Evolutionary conservation across 306 rosid species (phyloP).

Genomic region (Abrus precatorius): DNA sequence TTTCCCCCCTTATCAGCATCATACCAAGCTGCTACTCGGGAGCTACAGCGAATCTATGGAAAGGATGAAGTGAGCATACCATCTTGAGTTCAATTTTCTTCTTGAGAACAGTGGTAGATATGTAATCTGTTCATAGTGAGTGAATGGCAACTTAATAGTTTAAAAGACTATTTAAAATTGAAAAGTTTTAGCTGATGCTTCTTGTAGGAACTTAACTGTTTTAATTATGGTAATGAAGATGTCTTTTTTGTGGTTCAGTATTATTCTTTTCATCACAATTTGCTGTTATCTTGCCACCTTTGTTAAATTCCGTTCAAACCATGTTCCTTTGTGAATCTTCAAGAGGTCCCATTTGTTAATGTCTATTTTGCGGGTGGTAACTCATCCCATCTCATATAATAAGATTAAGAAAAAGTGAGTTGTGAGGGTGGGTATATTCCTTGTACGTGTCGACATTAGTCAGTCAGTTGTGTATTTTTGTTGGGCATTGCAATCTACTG

Average conservation of each 20-base stretch:
- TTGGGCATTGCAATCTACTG: neutral
- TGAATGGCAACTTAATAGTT: slow-evolving; percentile 49
- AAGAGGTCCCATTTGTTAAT: neutral
- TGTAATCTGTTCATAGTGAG: slow-evolving; percentile 57
- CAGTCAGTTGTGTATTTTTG: neutral
- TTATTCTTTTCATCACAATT: slow-evolving; percentile 25
- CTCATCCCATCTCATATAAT: neutral
- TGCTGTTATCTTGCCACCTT: slow-evolving; percentile 26
- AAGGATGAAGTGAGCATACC: slow-evolving; percentile 73
- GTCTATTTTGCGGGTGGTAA: slow-evolving; percentile 28
- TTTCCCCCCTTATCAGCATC: slow-evolving; percentile 65
- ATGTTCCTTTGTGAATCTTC: slow-evolving; percentile 12
- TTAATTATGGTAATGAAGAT: slow-evolving; percentile 45
- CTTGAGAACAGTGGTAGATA: slow-evolving; percentile 49
- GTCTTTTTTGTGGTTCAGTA: slow-evolving; percentile 37
- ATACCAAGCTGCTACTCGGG: slow-evolving; percentile 93
- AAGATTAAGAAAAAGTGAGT: neutral
- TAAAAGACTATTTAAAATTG: slow-evolving; percentile 49
- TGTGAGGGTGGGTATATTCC: neutral
- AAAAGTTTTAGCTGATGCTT: slow-evolving; percentile 50
- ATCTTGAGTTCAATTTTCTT: slow-evolving; percentile 61
- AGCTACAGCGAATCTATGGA: slow-evolving; percentile 98
- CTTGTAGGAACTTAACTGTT: slow-evolving; percentile 50
- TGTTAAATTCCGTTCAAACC: neutral
- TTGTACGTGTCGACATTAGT: neutral